Evolutionary conservation across 352 stramenopile species (phyloP).

Genomic region (Pythium graminicola): DNA sequence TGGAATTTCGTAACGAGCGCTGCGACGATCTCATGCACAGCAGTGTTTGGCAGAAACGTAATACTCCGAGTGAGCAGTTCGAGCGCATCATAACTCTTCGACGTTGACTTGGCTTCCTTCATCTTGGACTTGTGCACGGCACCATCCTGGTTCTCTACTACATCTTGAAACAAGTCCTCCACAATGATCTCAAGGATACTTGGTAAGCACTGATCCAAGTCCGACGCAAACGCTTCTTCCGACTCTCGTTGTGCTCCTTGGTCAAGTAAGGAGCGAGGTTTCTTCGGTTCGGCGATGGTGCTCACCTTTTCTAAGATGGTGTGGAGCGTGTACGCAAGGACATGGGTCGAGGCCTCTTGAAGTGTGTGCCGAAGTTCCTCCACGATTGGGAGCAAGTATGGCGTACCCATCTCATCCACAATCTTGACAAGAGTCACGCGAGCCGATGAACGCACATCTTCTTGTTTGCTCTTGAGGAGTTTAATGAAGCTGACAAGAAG

Average conservation of each 20-base stretch:
- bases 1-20: constrained; percentile 75
- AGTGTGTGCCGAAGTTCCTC: constrained; percentile 80
- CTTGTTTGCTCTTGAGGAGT: constrained; percentile 89
- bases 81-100: constrained; percentile 63
- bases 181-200: constrained; percentile 79
- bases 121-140: constrained; percentile 80
- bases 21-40: constrained; percentile 69
- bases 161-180: constrained; percentile 73
- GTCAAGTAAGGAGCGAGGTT: constrained; percentile 30
- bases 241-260: constrained; percentile 18
- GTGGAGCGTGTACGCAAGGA: constrained; percentile 83
- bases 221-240: constrained; percentile 39
- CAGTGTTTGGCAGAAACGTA: constrained; percentile 80
- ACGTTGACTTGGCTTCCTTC: constrained; percentile 72
- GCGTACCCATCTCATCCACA: constrained; percentile 80
- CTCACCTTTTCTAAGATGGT: constrained; percentile 75
- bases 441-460: constrained; percentile 87
- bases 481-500: constrained; percentile 90
- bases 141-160: constrained; percentile 50
- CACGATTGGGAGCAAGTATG: constrained; percentile 81
- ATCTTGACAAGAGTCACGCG: constrained; percentile 94
- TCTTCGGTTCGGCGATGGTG: constrained; percentile 46
- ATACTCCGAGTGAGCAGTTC: constrained; percentile 76
- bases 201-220: constrained; percentile 70
- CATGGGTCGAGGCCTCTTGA: constrained; percentile 76